Conservation (phyloP, 2,329 filamentous ascomycete species). For the Capronia coronata region DNA sequence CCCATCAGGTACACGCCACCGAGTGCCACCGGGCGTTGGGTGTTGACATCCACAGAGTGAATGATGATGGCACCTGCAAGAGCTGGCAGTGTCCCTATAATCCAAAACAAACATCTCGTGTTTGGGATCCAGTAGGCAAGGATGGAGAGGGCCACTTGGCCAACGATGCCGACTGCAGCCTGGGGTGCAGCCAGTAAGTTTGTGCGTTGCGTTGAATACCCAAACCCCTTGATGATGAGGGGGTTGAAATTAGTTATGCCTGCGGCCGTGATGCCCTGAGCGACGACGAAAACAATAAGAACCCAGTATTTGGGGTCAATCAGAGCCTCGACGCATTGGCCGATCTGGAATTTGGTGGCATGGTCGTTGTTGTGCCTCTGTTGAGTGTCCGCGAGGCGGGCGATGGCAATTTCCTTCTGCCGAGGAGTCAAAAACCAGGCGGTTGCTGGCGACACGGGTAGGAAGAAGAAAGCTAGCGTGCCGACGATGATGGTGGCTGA, state of each 20-base stretch:
- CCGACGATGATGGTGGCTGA: constrained; percentile 2
- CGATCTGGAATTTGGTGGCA: background rate
- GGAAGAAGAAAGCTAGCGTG: background rate
- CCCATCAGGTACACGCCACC: constrained; percentile 9
- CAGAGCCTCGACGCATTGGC: constrained; percentile 2
- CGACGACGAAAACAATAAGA: background rate
- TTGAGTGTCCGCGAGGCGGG: constrained; percentile 4
- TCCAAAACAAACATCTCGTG: background rate
- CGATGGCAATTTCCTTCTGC: constrained; percentile 1
- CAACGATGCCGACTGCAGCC: constrained; percentile 7
- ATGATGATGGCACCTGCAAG: constrained; percentile 6
- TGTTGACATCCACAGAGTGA: constrained; percentile 5
- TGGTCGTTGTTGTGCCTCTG: constrained; percentile 6
- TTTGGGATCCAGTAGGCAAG: constrained; percentile 5
- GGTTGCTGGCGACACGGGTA: constrained; percentile 1
- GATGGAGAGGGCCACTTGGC: background rate
- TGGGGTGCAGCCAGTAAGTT: constrained; percentile 6
- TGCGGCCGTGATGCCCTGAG: constrained; percentile 24
- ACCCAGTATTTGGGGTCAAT: constrained; percentile 1
- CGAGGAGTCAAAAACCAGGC: constrained; percentile 1
- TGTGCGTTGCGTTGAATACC: constrained; percentile 9
- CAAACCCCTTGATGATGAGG: constrained; percentile 21
- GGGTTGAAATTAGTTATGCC: constrained; percentile 22
- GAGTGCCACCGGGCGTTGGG: background rate
- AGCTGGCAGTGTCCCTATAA: background rate